A percentile compares a stretch with the other conserved stretches of the same genome.
Conservation (phyloP, 2,329 filamentous ascomycete genomes). For the Bipolaris victoriae region DNA sequence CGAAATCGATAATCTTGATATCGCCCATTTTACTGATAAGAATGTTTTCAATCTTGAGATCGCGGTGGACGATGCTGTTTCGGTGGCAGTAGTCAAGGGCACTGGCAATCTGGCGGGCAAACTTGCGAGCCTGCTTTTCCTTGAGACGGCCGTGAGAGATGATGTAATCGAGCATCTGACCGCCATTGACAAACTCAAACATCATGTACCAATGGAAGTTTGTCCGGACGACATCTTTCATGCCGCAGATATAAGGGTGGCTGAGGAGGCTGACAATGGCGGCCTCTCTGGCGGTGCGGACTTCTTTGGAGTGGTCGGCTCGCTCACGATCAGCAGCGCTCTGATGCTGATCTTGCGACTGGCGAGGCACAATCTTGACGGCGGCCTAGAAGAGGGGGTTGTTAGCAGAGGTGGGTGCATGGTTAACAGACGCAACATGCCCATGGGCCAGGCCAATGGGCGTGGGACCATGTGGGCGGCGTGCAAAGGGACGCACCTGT, state of each 20-base stretch:
- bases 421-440: background rate
- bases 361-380: conserved; percentile 94
- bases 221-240: conserved; percentile 93
- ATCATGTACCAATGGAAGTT: conserved; percentile 99
- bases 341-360: conserved; percentile 82
- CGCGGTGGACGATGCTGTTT: conserved; percentile 97
- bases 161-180: conserved; percentile 99
- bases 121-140: conserved; percentile 97
- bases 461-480: background rate
- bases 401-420: conserved; percentile 13
- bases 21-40: conserved; percentile 98
- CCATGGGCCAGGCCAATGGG: background rate
- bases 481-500: conserved; percentile 66
- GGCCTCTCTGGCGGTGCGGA: conserved; percentile 91
- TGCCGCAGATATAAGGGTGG: conserved; percentile 94
- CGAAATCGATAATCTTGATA: conserved; percentile 99
- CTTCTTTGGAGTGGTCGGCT: conserved; percentile 95
- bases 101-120: conserved; percentile 95
- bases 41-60: conserved; percentile 99
- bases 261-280: conserved; percentile 94
- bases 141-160: conserved; percentile 97
- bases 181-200: conserved; percentile 97
- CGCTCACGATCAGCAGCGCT: conserved; percentile 78
- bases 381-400: conserved; percentile 68
- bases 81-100: conserved; percentile 96